Evolutionary conservation across 768 basidiomycete genomes (phyloP).

Genomic region (Austroboletus festivus): DNA sequence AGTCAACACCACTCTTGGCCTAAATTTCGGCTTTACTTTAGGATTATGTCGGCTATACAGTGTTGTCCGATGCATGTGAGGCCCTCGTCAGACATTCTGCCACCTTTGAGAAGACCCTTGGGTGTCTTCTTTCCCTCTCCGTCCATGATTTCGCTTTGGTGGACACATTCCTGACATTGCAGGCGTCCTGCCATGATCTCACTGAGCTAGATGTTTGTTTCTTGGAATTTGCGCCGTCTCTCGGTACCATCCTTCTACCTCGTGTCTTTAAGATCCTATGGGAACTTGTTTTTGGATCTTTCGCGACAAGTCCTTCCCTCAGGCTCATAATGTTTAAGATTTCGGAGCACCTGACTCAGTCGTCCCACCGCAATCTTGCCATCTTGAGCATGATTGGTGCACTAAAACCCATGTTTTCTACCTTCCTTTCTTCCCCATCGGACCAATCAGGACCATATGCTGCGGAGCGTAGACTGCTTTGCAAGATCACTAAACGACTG

Average conservation of each 20-base stretch:
- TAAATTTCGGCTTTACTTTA: neutral
- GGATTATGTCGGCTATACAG: conserved; percentile 57
- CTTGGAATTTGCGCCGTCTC: conserved; percentile 36
- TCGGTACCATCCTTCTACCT: conserved; percentile 54
- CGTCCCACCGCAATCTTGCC: conserved; percentile 69
- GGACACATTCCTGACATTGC: conserved; percentile 51
- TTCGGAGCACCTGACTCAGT: conserved; percentile 57
- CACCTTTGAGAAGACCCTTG: conserved; percentile 55
- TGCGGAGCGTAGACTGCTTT: conserved; percentile 51
- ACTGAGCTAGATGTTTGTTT: conserved; percentile 42
- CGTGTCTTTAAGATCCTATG: conserved; percentile 61
- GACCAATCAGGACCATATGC: conserved; percentile 5
- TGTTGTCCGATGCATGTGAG: conserved; percentile 57
- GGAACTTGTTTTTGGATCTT: conserved; percentile 40
- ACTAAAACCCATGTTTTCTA: conserved; percentile 45
- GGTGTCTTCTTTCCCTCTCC: conserved; percentile 66
- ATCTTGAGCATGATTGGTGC: conserved; percentile 60
- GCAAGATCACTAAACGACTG: conserved; percentile 63
- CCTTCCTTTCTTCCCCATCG: conserved; percentile 20
- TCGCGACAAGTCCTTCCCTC: conserved; percentile 36
- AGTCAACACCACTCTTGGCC: too few relatives aligned
- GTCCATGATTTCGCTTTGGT: conserved; percentile 60
- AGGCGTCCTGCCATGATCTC: conserved; percentile 34
- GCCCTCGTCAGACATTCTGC: conserved; percentile 46
- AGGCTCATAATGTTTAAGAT: conserved; percentile 57